Conservation (phyloP, 495 filamentous ascomycete species). For the Bacidia gigantensis region DNA sequence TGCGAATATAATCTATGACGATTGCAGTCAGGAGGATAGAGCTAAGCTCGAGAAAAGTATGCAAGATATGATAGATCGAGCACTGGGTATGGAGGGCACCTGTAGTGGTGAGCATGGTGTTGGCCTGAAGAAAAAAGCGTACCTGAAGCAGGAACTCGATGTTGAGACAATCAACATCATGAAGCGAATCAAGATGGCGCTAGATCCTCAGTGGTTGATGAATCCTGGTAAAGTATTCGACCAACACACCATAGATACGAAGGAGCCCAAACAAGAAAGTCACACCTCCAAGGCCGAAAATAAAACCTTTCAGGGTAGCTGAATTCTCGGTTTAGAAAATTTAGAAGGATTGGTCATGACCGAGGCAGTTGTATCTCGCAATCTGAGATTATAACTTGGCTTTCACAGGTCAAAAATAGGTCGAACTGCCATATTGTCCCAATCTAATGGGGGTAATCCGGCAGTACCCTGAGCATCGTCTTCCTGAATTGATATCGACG, state of each 20-base stretch:
- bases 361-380: too few relatives aligned
- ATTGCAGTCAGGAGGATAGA: constrained; percentile 47
- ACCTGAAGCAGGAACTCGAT: constrained; percentile 69
- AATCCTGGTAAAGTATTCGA: constrained; percentile 90
- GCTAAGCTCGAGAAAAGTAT: constrained; percentile 66
- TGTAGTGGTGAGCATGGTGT: constrained; percentile 86
- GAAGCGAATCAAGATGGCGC: constrained; percentile 67
- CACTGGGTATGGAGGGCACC: constrained; percentile 85
- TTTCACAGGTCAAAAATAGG: constrained; percentile 12
- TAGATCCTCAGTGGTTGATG: constrained; percentile 84
- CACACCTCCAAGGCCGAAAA: too few relatives aligned
- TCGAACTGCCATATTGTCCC: constrained; percentile 18
- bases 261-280: too few relatives aligned
- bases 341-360: not conserved
- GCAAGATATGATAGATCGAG: constrained; percentile 75
- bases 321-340: too few relatives aligned
- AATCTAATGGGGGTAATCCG: constrained; percentile 16
- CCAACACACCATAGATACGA: not conserved
- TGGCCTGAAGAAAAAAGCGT: constrained; percentile 77
- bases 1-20: constrained; percentile 74
- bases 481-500: too few relatives aligned
- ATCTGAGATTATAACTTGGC: too few relatives aligned
- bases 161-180: constrained; percentile 69
- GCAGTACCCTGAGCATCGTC: not conserved
- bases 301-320: too few relatives aligned